Evolutionary conservation across 805 yeast genomes (phyloP).

Genomic region (Teunomyces funiuensis): DNA sequence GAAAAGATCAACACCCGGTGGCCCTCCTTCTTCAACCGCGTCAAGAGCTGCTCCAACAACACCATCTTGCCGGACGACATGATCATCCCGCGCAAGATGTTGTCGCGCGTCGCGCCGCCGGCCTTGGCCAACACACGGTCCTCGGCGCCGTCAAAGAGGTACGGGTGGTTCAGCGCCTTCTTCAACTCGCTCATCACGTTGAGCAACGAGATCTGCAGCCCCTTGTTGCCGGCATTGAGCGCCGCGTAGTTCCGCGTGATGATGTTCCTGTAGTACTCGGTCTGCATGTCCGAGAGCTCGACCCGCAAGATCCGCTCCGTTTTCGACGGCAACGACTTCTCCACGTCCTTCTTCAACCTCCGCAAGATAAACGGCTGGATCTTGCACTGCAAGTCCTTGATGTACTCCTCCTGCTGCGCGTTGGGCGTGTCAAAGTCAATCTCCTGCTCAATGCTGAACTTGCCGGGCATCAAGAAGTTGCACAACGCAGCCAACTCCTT

Average conservation of each 20-base stretch:
- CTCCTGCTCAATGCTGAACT: slow-evolving; percentile 84
- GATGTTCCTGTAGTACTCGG: slow-evolving; percentile 91
- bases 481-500: slow-evolving; percentile 94
- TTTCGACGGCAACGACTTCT: slow-evolving; percentile 92
- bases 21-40: slow-evolving; percentile 85
- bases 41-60: slow-evolving; percentile 80
- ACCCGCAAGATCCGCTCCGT: slow-evolving; percentile 94
- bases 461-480: slow-evolving; percentile 95
- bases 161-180: slow-evolving; percentile 97
- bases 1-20: slow-evolving; percentile 93
- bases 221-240: slow-evolving; percentile 76
- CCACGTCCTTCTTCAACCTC: slow-evolving; percentile 95
- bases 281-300: slow-evolving; percentile 91
- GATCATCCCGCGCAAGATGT: slow-evolving; percentile 81
- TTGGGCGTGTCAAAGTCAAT: slow-evolving; percentile 92
- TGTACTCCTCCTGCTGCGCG: slow-evolving; percentile 83
- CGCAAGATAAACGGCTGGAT: slow-evolving; percentile 91
- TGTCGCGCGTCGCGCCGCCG: slow-evolving; percentile 68
- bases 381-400: slow-evolving; percentile 77
- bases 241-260: slow-evolving; percentile 91
- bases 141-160: slow-evolving; percentile 90
- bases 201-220: slow-evolving; percentile 79
- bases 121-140: slow-evolving; percentile 70
- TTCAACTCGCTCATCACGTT: slow-evolving; percentile 95
- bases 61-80: slow-evolving; percentile 99